These are phyloP conservation scores for Fusarium tricinctum DNA, from an alignment of 2,329 filamentous ascomycete species.

Conservation along the genomic window DNA sequence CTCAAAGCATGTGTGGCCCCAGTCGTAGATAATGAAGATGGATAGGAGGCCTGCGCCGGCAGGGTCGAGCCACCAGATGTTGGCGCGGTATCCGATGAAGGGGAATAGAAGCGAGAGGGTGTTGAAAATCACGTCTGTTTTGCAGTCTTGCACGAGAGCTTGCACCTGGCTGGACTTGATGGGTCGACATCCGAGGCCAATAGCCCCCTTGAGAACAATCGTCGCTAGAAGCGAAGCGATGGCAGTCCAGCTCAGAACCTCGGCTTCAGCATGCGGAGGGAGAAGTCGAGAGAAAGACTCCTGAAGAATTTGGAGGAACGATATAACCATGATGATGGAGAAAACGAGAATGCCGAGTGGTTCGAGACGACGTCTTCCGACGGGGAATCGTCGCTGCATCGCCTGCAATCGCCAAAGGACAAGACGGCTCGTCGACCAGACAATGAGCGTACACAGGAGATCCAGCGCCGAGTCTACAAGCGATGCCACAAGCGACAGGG, in stretches of 20 bases:
- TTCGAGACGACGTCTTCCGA: slow-evolving; percentile 77
- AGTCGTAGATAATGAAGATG: slow-evolving; percentile 77
- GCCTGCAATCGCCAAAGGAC: slow-evolving; percentile 69
- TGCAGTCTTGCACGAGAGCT: slow-evolving; percentile 65
- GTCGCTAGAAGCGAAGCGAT: slow-evolving; percentile 74
- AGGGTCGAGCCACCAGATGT: slow-evolving; percentile 77
- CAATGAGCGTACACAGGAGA: slow-evolving; percentile 82
- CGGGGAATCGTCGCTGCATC: slow-evolving; percentile 76
- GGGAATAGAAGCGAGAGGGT: slow-evolving; percentile 89
- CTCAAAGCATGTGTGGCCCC: slow-evolving; percentile 67
- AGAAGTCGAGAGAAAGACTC: slow-evolving; percentile 75
- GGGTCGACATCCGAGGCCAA: slow-evolving; percentile 85
- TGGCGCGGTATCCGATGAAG: slow-evolving; percentile 70
- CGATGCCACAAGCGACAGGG: slow-evolving; percentile 81
- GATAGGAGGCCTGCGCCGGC: slow-evolving; percentile 73
- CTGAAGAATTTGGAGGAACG: slow-evolving; percentile 81
- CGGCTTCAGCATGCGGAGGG: slow-evolving; percentile 66
- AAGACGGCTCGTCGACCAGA: slow-evolving; percentile 81
- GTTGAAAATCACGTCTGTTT: slow-evolving; percentile 88
- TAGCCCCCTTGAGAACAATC: slow-evolving; percentile 82
- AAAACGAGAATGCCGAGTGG: slow-evolving; percentile 84
- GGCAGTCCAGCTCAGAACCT: slow-evolving; percentile 50
- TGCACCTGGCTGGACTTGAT: slow-evolving; percentile 88
- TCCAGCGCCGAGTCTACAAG: slow-evolving; percentile 83
- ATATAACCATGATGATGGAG: slow-evolving; percentile 85